phyloP scores from a whole-genome alignment of 192 early-diverging fungal genomes.

The Neocallimastix lanati region DNA sequence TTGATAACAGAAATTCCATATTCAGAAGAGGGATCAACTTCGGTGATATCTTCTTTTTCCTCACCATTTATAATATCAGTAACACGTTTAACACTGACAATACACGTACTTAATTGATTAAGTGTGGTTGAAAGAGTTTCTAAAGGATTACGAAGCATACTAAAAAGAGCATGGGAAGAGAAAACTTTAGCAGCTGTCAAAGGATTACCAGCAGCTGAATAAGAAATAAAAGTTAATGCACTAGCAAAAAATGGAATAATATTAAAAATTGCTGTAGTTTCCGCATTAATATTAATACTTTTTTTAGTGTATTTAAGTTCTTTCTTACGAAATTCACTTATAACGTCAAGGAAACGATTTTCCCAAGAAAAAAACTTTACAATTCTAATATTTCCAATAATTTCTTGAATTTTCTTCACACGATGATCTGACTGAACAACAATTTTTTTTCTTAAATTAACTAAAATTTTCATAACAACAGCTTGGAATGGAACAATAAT shows the following conservation, averaged over 20 bases:
- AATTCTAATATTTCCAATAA: conserved; percentile 59
- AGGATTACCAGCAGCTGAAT: conserved; percentile 4
- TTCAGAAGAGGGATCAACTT: not conserved
- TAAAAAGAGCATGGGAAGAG: conserved; percentile 12
- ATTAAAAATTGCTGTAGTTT: not conserved
- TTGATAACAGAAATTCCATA: not conserved
- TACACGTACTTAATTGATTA: not conserved
- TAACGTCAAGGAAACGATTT: conserved; percentile 43
- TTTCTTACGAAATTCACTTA: conserved; percentile 35
- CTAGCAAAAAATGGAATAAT: not conserved
- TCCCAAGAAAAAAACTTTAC: conserved; percentile 89
- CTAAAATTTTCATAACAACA: conserved; percentile 14
- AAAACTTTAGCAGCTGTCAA: conserved; percentile 19
- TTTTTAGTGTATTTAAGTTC: conserved; percentile 30
- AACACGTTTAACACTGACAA: not conserved
- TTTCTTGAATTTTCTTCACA: conserved; percentile 50
- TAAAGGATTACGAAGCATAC: not conserved
- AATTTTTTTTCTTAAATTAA: conserved; percentile 14
- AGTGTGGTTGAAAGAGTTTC: not conserved
- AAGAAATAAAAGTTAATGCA: not conserved
- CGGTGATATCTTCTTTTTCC: not conserved
- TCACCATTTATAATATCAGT: not conserved
- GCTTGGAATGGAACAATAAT: conserved; percentile 17
- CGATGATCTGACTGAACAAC: conserved; percentile 50
- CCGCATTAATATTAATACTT: not conserved